Conservation (phyloP, 441 rosid species). For the Rhodomyrtus psidioides region DNA sequence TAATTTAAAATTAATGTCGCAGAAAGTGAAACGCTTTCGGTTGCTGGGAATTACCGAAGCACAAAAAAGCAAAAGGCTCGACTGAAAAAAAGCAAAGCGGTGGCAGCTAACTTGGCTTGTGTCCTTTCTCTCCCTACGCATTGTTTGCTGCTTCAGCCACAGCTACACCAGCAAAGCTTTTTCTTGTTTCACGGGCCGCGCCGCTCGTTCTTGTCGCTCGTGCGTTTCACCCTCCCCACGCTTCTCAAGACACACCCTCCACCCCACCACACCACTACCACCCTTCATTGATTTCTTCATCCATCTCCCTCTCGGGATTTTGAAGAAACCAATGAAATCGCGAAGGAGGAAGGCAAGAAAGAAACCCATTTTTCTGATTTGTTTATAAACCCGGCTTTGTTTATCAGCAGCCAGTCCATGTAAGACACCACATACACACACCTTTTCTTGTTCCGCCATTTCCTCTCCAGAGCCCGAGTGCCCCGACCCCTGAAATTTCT, state of each 20-base stretch:
- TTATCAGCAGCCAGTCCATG: not conserved
- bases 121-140: not conserved
- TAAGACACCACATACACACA: not conserved
- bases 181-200: conserved; percentile 31
- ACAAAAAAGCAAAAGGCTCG: not conserved
- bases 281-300: not conserved
- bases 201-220: conserved; percentile 42
- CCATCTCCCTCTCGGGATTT: not conserved
- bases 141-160: not conserved
- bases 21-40: conserved; percentile 10
- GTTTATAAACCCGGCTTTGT: not conserved
- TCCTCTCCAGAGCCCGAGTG: conserved; percentile 4
- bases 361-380: not conserved
- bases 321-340: not conserved
- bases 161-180: conserved; percentile 3
- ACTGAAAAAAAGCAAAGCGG: no score
- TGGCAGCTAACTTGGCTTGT: no score
- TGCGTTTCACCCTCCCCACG: conserved; percentile 29
- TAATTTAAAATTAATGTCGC: not conserved
- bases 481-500: not conserved
- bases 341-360: not conserved
- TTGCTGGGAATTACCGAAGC: conserved; percentile 6
- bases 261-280: not conserved
- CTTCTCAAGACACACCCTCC: conserved; percentile 28
- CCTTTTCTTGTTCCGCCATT: conserved; percentile 52